Base-by-base conservation (phyloP, 2,329 filamentous ascomycete species). In the Verticillium longisporum region DNA sequence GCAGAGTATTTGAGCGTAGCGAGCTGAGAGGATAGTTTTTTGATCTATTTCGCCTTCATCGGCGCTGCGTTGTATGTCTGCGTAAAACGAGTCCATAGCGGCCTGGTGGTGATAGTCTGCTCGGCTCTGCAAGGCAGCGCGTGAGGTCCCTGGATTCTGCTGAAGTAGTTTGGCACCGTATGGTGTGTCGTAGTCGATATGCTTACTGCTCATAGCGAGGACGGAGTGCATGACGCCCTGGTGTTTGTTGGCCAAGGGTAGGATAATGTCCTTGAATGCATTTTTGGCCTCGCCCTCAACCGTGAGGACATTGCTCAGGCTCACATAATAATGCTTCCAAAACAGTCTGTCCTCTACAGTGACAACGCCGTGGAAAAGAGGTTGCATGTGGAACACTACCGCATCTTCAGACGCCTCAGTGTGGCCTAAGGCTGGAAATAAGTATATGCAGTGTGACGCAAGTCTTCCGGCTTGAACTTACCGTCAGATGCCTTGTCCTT, bases 161-260 rank as follows among this genome's bases (percentile, higher is more conserved):
- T 74, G 74, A 6, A 88, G 72, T 4, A 87, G 69, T 56, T 82
- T 83, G 61, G 72, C 66, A 11, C 83, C 84, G 60, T 86, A 85
- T 0, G 83, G 79, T 0, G 83, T 82, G 4, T 81, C 78, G 63
- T 81, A 81, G 71, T 88, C 83, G 60, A 88, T 82, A 68, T 96
- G 92, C 63, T 88, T 92, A 67, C 90, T 90, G 41, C 92, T 90
- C 9, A 97, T 80, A 55, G 90, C 92, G 59, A 97, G 82, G 57
- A 97, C 86, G 11, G 92, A 95, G 72, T 97, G 92, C 92, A 97
- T 96, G 59, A 97, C 79, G 13, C 91, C 91, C 64, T 87, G 83
- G 70, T 96, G 88, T 63, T 88, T 82, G 53, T 90, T 86, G 2
- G 92, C 92, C 77, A 96, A 89, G 1, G 91, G 90, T 2, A 96